Conservation (phyloP, 1,284 basidiomycete species). For the Cutaneotrichosporon daszewskae region DNA sequence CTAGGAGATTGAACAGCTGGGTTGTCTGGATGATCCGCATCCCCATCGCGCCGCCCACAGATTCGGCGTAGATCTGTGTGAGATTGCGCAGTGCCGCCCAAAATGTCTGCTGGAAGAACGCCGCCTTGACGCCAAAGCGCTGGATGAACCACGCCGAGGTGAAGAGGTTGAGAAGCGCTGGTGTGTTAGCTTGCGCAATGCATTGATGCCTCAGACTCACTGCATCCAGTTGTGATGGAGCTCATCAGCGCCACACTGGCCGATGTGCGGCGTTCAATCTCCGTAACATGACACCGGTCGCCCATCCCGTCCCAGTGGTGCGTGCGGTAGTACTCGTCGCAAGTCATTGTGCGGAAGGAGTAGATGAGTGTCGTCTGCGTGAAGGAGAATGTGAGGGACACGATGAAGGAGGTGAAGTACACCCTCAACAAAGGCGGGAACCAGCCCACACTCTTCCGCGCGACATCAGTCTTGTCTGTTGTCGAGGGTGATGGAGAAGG, state of each 20-base stretch:
- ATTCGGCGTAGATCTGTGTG: constrained; percentile 36
- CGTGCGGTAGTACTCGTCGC: constrained; percentile 38
- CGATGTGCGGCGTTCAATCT: constrained; percentile 33
- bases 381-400: constrained; percentile 35
- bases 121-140: constrained; percentile 33
- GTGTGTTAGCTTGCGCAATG: neutral
- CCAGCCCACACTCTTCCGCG: neutral
- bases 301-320: constrained; percentile 20
- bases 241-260: constrained; percentile 33
- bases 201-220: constrained; percentile 17
- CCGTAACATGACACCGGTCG: constrained; percentile 32
- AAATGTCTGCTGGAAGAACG: constrained; percentile 43
- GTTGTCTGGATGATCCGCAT: constrained; percentile 37
- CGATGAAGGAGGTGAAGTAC: constrained; percentile 32
- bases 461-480: neutral
- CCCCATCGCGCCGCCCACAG: constrained; percentile 26
- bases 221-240: constrained; percentile 22
- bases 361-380: constrained; percentile 46
- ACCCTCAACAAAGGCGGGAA: constrained; percentile 32
- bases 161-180: constrained; percentile 43
- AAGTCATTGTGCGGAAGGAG: constrained; percentile 38
- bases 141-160: constrained; percentile 38
- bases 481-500: neutral
- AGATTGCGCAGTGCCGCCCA: constrained; percentile 42
- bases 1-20: constrained; percentile 43